These are phyloP conservation scores for Camellia japonica DNA, from an alignment of 148 eudicot genomes.

Conservation along the genomic window DNA sequence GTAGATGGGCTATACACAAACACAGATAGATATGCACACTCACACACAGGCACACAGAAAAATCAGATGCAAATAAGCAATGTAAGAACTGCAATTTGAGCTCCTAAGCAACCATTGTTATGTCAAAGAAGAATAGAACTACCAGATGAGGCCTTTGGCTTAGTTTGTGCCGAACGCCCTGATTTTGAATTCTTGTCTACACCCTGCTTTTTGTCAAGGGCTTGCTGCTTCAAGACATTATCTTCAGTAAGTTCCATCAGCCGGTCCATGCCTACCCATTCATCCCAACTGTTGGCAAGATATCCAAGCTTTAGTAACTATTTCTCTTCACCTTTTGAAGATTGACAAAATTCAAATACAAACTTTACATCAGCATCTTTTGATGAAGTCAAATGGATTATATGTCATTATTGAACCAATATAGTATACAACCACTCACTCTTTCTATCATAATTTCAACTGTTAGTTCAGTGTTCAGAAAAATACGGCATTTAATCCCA, in stretches of 20 bases:
- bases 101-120: background rate
- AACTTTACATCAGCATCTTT: background rate
- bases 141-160: slow-evolving; percentile 79
- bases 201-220: slow-evolving; percentile 81
- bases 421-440: background rate
- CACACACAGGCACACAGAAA: background rate
- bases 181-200: slow-evolving; percentile 71
- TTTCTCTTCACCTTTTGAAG: slow-evolving; percentile 5
- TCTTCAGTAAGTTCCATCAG: slow-evolving; percentile 77
- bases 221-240: slow-evolving; percentile 78
- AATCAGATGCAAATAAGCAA: background rate
- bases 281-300: slow-evolving; percentile 93
- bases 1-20: background rate
- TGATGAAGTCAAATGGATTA: background rate
- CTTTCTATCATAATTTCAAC: slow-evolving; percentile 4
- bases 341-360: background rate
- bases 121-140: slow-evolving; percentile 10
- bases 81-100: background rate
- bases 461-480: background rate
- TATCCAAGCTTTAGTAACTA: slow-evolving; percentile 26
- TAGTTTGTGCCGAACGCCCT: slow-evolving; percentile 69
- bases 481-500: background rate
- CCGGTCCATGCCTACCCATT: slow-evolving; percentile 92
- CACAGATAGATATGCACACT: background rate
- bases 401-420: background rate